phyloP scores from a whole-genome alignment of 2,329 filamentous ascomycete species.

The Botrytis fragariae region DNA sequence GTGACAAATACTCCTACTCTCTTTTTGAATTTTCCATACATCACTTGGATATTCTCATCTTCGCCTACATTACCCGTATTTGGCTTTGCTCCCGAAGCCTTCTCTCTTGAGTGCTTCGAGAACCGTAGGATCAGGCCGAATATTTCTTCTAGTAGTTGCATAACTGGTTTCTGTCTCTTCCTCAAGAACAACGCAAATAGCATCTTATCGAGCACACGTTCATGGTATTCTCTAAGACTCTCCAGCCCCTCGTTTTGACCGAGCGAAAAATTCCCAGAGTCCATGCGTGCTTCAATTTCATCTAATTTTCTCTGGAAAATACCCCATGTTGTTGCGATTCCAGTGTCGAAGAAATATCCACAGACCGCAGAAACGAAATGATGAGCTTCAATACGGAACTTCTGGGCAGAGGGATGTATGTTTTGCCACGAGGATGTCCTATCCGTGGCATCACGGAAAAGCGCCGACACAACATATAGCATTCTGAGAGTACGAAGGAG shows the following conservation, averaged over 20 bases:
- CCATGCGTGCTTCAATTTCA: conserved; percentile 58
- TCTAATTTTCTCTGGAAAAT: conserved; percentile 66
- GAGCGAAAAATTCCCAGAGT: conserved; percentile 41
- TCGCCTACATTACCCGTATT: conserved; percentile 31
- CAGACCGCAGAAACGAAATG: conserved; percentile 74
- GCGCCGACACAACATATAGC: conserved; percentile 68
- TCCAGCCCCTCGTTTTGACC: conserved; percentile 60
- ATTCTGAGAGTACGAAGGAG: conserved; percentile 76
- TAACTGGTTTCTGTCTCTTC: conserved; percentile 70
- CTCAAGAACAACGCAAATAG: conserved; percentile 70
- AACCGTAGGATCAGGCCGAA: conserved; percentile 72
- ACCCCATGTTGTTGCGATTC: conserved; percentile 70
- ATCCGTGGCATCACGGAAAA: conserved; percentile 57
- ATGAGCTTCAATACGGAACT: conserved; percentile 73
- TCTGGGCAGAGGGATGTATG: conserved; percentile 35
- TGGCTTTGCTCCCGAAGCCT: conserved; percentile 39
- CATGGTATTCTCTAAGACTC: conserved; percentile 66
- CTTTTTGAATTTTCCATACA: conserved; percentile 67
- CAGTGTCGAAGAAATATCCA: conserved; percentile 77
- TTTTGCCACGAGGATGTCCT: conserved; percentile 34
- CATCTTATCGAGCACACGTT: conserved; percentile 71
- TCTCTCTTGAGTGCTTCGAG: conserved; percentile 51
- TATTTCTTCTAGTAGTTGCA: conserved; percentile 72
- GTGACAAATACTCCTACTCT: conserved; percentile 73
- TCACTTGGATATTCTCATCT: conserved; percentile 43